These are phyloP conservation scores for Penicillium mononematosum DNA, from an alignment of 495 filamentous ascomycete species.

Conservation along the genomic window DNA sequence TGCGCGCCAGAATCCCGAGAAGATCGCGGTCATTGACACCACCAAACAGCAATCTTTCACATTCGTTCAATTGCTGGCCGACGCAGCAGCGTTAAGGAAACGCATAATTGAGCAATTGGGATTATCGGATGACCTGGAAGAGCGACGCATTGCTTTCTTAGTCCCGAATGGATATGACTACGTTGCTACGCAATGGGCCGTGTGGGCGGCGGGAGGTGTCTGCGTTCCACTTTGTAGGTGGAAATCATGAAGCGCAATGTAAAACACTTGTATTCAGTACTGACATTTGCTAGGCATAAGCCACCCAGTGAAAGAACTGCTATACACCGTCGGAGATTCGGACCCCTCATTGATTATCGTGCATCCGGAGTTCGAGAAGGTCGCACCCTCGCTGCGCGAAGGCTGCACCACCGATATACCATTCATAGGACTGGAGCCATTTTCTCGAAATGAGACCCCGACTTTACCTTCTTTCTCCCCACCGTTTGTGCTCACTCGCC, in stretches of 20 bases:
- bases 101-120: conserved; percentile 53
- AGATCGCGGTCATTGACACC: conserved; percentile 73
- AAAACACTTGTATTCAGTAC: neutral
- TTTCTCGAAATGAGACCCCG: conserved; percentile 21
- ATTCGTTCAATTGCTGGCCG: conserved; percentile 74
- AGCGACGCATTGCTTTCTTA: conserved; percentile 77
- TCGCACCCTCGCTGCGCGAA: conserved; percentile 33
- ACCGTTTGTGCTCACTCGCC: conserved; percentile 28
- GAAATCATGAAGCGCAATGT: neutral
- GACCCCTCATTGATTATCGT: conserved; percentile 45
- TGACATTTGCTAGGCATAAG: conserved; percentile 40
- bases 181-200: conserved; percentile 66
- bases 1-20: conserved; percentile 60
- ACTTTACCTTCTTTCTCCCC: conserved; percentile 36
- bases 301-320: conserved; percentile 43
- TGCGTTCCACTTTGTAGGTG: conserved; percentile 41
- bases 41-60: conserved; percentile 68
- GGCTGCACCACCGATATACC: conserved; percentile 25
- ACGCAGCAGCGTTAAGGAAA: conserved; percentile 66
- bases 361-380: conserved; percentile 40
- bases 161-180: conserved; percentile 91
- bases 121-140: conserved; percentile 56
- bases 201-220: conserved; percentile 45
- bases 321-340: conserved; percentile 45
- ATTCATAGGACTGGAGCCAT: conserved; percentile 38